phyloP scores from a whole-genome alignment of 176 grass and related monocot genomes.

The Juncus effusus region DNA sequence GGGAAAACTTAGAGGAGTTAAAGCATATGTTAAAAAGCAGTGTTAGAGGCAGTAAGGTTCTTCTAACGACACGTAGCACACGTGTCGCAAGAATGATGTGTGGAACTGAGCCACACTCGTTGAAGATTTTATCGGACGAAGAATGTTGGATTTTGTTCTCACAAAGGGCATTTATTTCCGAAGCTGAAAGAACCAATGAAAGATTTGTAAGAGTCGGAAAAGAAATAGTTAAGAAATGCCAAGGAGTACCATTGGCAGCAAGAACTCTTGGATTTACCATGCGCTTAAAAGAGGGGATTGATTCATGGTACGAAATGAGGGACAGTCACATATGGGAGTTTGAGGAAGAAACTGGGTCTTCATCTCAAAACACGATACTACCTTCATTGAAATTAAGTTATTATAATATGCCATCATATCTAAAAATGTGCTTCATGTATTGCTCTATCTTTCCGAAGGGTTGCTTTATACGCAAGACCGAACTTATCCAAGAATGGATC shows the following conservation, averaged over 20 bases:
- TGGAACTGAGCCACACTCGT: not conserved
- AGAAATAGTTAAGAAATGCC: conserved; percentile 25
- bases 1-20: conserved; percentile 9
- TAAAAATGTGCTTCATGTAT: conserved; percentile 28
- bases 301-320: conserved; percentile 16
- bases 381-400: conserved; percentile 25
- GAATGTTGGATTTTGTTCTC: conserved; percentile 20
- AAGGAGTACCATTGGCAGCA: conserved; percentile 22
- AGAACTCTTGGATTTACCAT: conserved; percentile 18
- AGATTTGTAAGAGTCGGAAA: not conserved
- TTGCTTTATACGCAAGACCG: conserved; percentile 18
- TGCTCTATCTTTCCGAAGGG: conserved; percentile 29
- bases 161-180: conserved; percentile 12
- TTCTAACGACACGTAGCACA: conserved; percentile 16
- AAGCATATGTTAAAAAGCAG: conserved; percentile 22
- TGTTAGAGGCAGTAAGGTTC: conserved; percentile 22
- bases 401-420: conserved; percentile 22
- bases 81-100: conserved; percentile 12
- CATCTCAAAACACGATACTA: conserved; percentile 15
- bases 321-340: conserved; percentile 28
- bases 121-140: conserved; percentile 22
- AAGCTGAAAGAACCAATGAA: not conserved
- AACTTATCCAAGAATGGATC: conserved; percentile 32
- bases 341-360: conserved; percentile 14
- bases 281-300: not conserved